Evolutionary conservation across 148 eudicot species (phyloP).

Genomic region (Selenicereus undatus): DNA sequence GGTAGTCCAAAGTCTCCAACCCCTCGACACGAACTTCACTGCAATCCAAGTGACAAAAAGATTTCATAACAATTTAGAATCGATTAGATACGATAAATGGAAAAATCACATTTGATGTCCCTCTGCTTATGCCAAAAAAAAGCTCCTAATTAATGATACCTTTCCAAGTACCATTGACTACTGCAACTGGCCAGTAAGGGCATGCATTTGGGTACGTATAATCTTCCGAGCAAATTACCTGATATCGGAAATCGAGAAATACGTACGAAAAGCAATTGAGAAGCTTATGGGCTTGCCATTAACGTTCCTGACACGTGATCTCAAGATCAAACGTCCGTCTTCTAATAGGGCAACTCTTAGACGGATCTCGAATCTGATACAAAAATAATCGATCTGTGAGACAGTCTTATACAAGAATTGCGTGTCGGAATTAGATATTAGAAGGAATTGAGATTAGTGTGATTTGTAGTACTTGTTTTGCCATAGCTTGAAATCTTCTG

Average conservation of each 20-base stretch:
- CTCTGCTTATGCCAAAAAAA: neutral
- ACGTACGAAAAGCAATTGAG: constrained; percentile 76
- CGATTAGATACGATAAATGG: too few species aligned
- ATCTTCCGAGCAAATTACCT: constrained; percentile 38
- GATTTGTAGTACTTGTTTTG: constrained; percentile 23
- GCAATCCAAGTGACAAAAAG: constrained; percentile 18
- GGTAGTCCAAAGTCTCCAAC: constrained; percentile 82
- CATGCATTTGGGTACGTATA: neutral
- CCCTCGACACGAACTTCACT: constrained; percentile 99
- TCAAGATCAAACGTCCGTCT: constrained; percentile 58
- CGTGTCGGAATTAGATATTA: too few species aligned
- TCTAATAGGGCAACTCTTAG: constrained; percentile 59
- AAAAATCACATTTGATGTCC: neutral
- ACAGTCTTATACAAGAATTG: neutral
- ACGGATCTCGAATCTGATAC: constrained; percentile 76
- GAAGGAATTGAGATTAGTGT: neutral
- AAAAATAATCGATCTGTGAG: neutral
- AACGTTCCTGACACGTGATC: constrained; percentile 67
- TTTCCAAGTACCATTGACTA: neutral
- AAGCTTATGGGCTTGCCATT: constrained; percentile 83
- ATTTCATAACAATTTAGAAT: too few species aligned
- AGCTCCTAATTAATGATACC: constrained; percentile 1
- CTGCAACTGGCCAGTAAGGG: neutral
- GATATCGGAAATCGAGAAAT: constrained; percentile 86
- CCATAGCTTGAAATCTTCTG: constrained; percentile 54